Evolutionary conservation across 352 stramenopile species (phyloP).

Genomic region (Phytophthora cactorum): DNA sequence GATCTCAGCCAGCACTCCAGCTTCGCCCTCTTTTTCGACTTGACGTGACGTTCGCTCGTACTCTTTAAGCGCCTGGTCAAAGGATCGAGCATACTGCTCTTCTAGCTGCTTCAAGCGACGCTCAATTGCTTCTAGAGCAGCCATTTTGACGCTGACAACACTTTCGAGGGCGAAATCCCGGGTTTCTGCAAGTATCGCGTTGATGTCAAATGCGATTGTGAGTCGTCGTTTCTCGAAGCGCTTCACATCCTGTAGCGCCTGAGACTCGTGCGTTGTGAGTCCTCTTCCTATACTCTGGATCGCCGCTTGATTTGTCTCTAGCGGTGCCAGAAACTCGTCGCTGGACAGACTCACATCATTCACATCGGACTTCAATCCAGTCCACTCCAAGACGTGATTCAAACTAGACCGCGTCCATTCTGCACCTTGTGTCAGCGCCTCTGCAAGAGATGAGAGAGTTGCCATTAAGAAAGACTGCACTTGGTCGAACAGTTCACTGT

Average conservation of each 20-base stretch:
- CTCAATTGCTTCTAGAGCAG: slow-evolving; percentile 48
- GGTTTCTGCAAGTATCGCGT: slow-evolving; percentile 56
- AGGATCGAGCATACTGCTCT: slow-evolving; percentile 36
- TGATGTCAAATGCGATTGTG: slow-evolving; percentile 32
- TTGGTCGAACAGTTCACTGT: slow-evolving; percentile 8
- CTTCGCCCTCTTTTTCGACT: slow-evolving; percentile 18
- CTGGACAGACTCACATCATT: slow-evolving; percentile 22
- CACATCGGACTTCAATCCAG: slow-evolving; percentile 12
- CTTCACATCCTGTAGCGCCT: slow-evolving; percentile 49
- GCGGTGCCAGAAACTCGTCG: slow-evolving; percentile 17
- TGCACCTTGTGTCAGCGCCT: slow-evolving; percentile 5
- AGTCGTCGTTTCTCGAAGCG: slow-evolving; percentile 53
- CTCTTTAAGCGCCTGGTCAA: slow-evolving; percentile 45
- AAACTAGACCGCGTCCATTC: slow-evolving; percentile 9
- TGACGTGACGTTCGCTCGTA: slow-evolving; percentile 36
- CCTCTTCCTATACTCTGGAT: slow-evolving; percentile 28
- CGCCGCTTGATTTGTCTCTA: slow-evolving; percentile 13
- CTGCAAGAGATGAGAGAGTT: slow-evolving; percentile 9
- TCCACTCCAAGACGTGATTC: slow-evolving; percentile 20
- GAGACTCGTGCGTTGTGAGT: slow-evolving; percentile 47
- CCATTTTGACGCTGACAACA: slow-evolving; percentile 44
- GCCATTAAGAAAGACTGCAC: not conserved
- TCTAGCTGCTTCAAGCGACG: slow-evolving; percentile 41
- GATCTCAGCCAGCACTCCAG: slow-evolving; percentile 5
- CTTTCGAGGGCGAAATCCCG: slow-evolving; percentile 42